These are phyloP conservation scores for Penicillium mononematosum DNA, from an alignment of 495 filamentous ascomycete species.

Conservation along the genomic window DNA sequence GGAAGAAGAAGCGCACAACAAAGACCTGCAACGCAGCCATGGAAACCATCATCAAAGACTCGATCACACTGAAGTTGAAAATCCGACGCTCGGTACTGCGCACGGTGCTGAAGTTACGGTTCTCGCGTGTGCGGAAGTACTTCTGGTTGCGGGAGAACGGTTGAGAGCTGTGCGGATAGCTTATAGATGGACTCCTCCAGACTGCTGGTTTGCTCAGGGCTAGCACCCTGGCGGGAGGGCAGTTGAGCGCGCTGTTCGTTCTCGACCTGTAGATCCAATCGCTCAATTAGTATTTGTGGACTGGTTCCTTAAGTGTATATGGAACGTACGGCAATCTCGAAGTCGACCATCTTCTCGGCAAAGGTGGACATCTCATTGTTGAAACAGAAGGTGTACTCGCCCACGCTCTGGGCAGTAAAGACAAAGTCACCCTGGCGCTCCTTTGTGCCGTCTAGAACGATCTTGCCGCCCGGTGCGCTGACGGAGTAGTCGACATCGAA, in stretches of 20 bases:
- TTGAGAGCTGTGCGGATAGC: conserved; percentile 89
- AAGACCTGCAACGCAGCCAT: conserved; percentile 99
- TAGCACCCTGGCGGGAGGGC: conserved; percentile 86
- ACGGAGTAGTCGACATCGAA: conserved; percentile 96
- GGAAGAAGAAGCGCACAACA: conserved; percentile 97
- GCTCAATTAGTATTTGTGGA: conserved; percentile 12
- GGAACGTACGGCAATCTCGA: conserved; percentile 85
- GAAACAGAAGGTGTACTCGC: conserved; percentile 97
- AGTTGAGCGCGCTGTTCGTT: conserved; percentile 81
- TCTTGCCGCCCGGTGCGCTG: conserved; percentile 74
- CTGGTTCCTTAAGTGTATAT: neutral
- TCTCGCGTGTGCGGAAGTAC: conserved; percentile 98
- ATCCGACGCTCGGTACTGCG: conserved; percentile 92
- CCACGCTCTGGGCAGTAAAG: conserved; percentile 89
- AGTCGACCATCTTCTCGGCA: conserved; percentile 97
- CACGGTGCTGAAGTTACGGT: conserved; percentile 98
- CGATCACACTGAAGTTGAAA: conserved; percentile 95
- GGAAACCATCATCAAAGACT: conserved; percentile 85
- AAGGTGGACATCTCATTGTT: conserved; percentile 98
- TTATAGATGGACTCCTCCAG: conserved; percentile 97
- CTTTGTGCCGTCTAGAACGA: conserved; percentile 83
- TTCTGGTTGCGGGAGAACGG: conserved; percentile 98
- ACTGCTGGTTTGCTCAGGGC: conserved; percentile 84
- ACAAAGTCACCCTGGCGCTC: conserved; percentile 98
- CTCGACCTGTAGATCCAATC: conserved; percentile 59